Conservation (phyloP, 176 grass and related monocot genomes). For the Canna indica region DNA sequence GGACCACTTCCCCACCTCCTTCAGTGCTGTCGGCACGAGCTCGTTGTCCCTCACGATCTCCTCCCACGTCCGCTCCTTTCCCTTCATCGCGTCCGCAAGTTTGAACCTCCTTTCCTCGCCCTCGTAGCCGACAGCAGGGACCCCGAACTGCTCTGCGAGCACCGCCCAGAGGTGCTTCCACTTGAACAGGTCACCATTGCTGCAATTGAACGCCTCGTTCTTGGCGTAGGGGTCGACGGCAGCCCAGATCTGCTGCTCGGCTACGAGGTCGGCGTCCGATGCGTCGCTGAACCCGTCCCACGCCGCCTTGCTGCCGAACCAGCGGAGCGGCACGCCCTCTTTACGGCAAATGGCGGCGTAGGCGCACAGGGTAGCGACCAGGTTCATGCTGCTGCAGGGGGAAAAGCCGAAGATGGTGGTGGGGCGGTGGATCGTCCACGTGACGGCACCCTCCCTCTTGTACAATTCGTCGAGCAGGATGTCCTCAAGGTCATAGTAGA, state of each 20-base stretch:
- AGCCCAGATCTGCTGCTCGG: constrained; percentile 23
- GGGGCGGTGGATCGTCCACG: constrained; percentile 47
- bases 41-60: constrained; percentile 15
- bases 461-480: constrained; percentile 33
- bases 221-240: constrained; percentile 15
- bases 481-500: constrained; percentile 63
- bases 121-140: constrained; percentile 3
- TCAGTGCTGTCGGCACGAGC: constrained; percentile 8
- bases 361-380: neutral
- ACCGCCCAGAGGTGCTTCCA: constrained; percentile 11
- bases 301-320: neutral
- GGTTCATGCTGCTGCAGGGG: neutral
- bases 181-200: constrained; percentile 20
- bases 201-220: constrained; percentile 22
- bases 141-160: constrained; percentile 14
- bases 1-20: constrained; percentile 5
- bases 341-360: constrained; percentile 17
- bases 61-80: constrained; percentile 15
- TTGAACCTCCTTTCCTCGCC: constrained; percentile 1
- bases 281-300: constrained; percentile 17
- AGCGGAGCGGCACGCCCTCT: constrained; percentile 3
- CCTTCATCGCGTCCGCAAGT: constrained; percentile 13
- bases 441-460: constrained; percentile 31
- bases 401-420: constrained; percentile 19
- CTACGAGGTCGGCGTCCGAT: constrained; percentile 19